Base-by-base conservation (phyloP, 2,329 filamentous ascomycete genomes). In the Fusarium sp. region DNA sequence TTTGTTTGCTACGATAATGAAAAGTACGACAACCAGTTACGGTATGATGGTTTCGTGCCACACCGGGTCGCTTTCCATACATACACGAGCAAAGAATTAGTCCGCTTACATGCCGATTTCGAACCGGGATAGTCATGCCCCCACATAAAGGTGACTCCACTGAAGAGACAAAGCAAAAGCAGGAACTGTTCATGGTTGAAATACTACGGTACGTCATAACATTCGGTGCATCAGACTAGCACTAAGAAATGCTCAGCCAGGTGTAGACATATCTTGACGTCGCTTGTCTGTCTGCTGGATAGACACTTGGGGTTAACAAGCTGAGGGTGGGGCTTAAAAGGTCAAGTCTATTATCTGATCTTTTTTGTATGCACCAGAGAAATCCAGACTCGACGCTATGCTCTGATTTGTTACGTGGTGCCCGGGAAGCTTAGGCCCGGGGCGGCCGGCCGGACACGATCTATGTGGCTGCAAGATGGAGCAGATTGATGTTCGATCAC, bases 121-220 rank as follows among this genome's bases (percentile, higher is more conserved):
- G 18, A 41, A 22, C 34, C 20, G 32, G 49, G 24, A 27, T 52
- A n/a, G 24, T 6, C 18, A 18, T 52, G 32, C 45, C 57, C 59
- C 59, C 57, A 55, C 54, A 18, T 20, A 40, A 53, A 45, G 29
- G 12, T 16, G n/a, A 46, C 46, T 58, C 22, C 27, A 42, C 42
- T 67, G 61, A 72, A 69, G 69, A 74, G 70, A 69, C 61, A 74
- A 65, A 52, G 34, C 56, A 71, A 73, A 71, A 69, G 65, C 61
- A 74, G 34, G 16, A 37, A 72, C 52, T 44, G 22, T 51, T 30
- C 55, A 48, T 58, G 41, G 27, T 44, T 9, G 37, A 25, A 27
- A 20, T n/a, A 47, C 34, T n/a, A 37, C 10, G 51, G 46, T 67
- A 64, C 68, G 61, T 67, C 71, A 74, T 61, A 55, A n/a, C 30